Base-by-base conservation (phyloP, 768 basidiomycete species). In the Phylloporus sp. region DNA sequence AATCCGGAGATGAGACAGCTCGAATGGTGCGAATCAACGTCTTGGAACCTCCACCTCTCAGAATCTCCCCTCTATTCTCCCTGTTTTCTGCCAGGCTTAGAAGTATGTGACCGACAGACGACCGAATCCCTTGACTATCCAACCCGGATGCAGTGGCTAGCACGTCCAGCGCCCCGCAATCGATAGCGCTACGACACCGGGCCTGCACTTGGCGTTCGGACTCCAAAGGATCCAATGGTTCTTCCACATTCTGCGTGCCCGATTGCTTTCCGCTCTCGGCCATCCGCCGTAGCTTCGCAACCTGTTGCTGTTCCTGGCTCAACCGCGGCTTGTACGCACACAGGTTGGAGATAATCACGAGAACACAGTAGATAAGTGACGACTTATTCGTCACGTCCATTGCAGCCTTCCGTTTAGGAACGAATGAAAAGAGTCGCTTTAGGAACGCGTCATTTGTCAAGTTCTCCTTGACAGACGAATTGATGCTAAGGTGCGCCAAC, bases 41-140 rank as follows among this genome's bases (percentile, higher is more conserved):
- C 64, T 84, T 90, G 13, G 80, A 80, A 3, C 91, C 89, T 20
- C 92, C 92, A 40, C 77, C 77, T 61, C 84, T 84, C 29, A 95
- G 67, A 15, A 93, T 79, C 52, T 73, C 75, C 15, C 89, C 85
- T 63, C 94, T 72, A 51, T 87, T 84, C 10, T 79, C 80, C 56
- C 82, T 82, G 56, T 86, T 86, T 58, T 90, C 86, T 18, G 87
- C 74, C 32, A 96, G 71, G 54, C 74, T 80, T 42, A 94, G 70
- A 46, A 89, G 69, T 8, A 83, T 70, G 51, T 76, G 81, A 9
- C 82, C 84, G 9, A 81, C 70, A 20, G 71, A 68, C 15, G 74
- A 57, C 42, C 84, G 77, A 17, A 88, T 76, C 11, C 81, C 78
- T 29, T 64, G 64, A 54, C 89, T 93, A 47, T 89, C 85, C 17